A percentile compares a stretch with the other conserved stretches of the same genome.
Evolutionary conservation across 352 stramenopile species (phyloP).

Genomic region (Globisporangium camurandrum): DNA sequence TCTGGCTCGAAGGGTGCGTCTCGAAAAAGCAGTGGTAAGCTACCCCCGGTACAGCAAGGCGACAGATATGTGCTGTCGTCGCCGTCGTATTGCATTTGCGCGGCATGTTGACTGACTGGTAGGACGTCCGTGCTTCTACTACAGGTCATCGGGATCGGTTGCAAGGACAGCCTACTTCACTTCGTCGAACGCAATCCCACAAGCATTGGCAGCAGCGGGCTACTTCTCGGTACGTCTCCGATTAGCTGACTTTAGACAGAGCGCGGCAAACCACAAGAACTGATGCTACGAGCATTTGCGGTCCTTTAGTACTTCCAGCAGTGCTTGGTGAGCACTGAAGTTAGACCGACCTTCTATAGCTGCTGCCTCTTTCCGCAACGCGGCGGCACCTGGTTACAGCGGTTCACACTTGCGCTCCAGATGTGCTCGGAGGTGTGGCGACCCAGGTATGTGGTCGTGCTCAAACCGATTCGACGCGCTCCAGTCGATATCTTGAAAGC

Average conservation of each 20-base stretch:
- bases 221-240: slow-evolving; percentile 5
- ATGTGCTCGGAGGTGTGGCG: background rate
- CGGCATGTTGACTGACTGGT: background rate
- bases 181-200: slow-evolving; percentile 1
- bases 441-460: slow-evolving; percentile 3
- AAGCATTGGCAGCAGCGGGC: background rate
- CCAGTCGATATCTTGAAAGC: slow-evolving; percentile 5
- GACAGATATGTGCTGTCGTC: background rate
- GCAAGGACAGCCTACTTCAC: background rate
- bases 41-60: background rate
- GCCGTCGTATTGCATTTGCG: background rate
- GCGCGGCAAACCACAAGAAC: no score
- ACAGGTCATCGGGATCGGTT: background rate
- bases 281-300: no score
- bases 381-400: background rate
- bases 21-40: slow-evolving; percentile 5
- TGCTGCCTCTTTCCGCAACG: background rate
- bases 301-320: slow-evolving; percentile 2
- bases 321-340: background rate
- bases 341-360: background rate
- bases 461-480: background rate
- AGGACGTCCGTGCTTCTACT: background rate
- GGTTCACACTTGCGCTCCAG: slow-evolving; percentile 1
- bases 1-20: slow-evolving; percentile 4
- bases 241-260: no score